Conservation (phyloP, 2,329 filamentous ascomycete species). For the Diaporthe helianthi region DNA sequence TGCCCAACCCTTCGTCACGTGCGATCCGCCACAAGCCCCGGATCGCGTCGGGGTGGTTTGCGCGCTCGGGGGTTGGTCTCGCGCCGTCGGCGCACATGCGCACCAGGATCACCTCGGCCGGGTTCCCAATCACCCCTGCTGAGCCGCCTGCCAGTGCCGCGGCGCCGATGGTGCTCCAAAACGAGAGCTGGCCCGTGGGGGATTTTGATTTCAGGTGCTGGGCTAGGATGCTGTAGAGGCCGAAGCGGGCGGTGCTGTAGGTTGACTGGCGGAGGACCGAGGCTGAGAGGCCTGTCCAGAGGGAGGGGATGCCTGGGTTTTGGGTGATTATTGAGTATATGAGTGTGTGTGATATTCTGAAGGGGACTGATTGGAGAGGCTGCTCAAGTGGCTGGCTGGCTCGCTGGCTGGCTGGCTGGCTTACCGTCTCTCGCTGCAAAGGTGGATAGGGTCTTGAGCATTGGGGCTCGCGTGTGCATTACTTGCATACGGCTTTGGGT, state of each 20-base stretch:
- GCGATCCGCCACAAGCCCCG: constrained; percentile 44
- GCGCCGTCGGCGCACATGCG: constrained; percentile 56
- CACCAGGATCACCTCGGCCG: constrained; percentile 51
- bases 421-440: constrained; percentile 51
- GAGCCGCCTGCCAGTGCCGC: constrained; percentile 50
- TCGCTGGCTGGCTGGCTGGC: too few species aligned
- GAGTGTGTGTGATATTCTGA: too few species aligned
- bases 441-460: constrained; percentile 47
- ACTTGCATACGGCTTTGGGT: constrained; percentile 52
- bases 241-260: constrained; percentile 54
- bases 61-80: constrained; percentile 45
- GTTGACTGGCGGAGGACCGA: constrained; percentile 53
- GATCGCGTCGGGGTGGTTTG: constrained; percentile 48
- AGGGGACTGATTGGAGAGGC: neutral
- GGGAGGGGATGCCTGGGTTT: constrained; percentile 47
- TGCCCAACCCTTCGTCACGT: constrained; percentile 48
- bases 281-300: constrained; percentile 53
- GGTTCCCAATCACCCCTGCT: constrained; percentile 54
- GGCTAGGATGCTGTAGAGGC: constrained; percentile 48
- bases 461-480: constrained; percentile 48
- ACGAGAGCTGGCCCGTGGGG: constrained; percentile 40
- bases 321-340: too few species aligned
- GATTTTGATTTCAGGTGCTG: constrained; percentile 37
- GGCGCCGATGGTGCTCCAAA: constrained; percentile 46
- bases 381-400: too few species aligned